Evolutionary conservation across 192 early-diverging fungal species (phyloP), one percentile per base, ranked within the genome.

Genomic region (Coemansia sp.): DNA sequence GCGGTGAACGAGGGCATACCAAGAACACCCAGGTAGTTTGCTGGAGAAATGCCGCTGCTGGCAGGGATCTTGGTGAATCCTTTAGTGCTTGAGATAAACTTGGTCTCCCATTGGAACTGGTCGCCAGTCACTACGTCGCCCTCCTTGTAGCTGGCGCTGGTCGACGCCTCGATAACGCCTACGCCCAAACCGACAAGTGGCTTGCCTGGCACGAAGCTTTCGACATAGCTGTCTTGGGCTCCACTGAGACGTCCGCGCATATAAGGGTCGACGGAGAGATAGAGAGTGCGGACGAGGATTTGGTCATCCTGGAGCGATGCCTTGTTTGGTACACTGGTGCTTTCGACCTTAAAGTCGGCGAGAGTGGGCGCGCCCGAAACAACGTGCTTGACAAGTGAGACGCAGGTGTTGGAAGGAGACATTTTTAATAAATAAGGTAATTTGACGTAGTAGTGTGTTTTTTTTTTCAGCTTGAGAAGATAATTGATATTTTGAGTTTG

Each of bases 1-100:
- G 93, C 94, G 5, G 94, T 96, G 40, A 90, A 85, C 44, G 91
- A 89, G 31, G 94, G 90, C 91, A 95, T 95, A 22, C 94, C 92
- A 1, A 93, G 79, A 22, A 90, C 82, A 51, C 92, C 89, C 33
- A 91, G 47, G 61, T 86, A 90, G 75, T 87, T 82, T 0, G 82
- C 72, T 2, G 90, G 68, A n/a, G 90, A 88, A 8, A 92, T 57
- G 11, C 71, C 79, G 59, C 64, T 63, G 38, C 68, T 57, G 0
- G 78, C 57, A 0, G 66, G 57, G 5, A 77, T 24, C 24, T 72
- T 72, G 44, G 68, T 68, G 29, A 77, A 66, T 51, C 40, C 65
- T 22, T 6, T 44, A 43, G 34, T 52, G 54, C 63, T 60, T 44
- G 86, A 86, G n/a, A 70, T 68, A 46, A 87, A 83, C 63, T 75